Conservation (phyloP, 2,329 filamentous ascomycete species). For the Xylariales sp. region DNA sequence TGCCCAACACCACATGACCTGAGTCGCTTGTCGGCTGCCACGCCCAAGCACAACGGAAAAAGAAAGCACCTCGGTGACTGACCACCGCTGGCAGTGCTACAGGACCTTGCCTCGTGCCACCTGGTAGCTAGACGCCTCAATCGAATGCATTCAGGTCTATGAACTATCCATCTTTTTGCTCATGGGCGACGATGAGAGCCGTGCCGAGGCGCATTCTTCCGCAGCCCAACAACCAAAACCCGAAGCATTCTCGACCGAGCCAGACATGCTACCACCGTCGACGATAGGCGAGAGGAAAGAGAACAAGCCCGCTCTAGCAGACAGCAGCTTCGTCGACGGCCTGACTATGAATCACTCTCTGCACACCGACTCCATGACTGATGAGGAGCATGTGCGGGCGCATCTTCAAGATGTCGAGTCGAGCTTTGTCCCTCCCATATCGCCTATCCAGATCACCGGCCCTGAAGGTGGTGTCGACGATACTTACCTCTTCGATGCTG, state of each 20-base stretch:
- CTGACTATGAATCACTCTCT: constrained; percentile 18
- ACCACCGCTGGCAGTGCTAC: too few relatives aligned
- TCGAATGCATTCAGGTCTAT: too few relatives aligned
- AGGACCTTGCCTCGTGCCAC: too few relatives aligned
- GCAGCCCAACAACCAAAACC: not conserved
- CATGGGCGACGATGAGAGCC: constrained; percentile 7
- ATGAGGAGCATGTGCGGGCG: constrained; percentile 45
- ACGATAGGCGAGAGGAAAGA: constrained; percentile 2
- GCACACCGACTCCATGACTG: constrained; percentile 46
- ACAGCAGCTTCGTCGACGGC: constrained; percentile 24
- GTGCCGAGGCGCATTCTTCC: not conserved
- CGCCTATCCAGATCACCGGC: constrained; percentile 44
- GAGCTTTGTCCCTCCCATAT: constrained; percentile 56
- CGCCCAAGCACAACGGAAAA: too few relatives aligned
- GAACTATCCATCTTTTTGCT: too few relatives aligned
- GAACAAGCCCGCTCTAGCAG: constrained; percentile 5
- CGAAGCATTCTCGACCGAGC: not conserved
- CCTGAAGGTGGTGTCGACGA: constrained; percentile 49
- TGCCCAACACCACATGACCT: too few relatives aligned
- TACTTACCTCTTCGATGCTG: constrained; percentile 53
- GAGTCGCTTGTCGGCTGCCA: too few relatives aligned
- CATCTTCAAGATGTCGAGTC: constrained; percentile 63
- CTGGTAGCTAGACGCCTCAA: too few relatives aligned
- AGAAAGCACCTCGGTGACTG: too few relatives aligned
- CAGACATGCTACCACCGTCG: constrained; percentile 1